Conservation (phyloP, 768 basidiomycete genomes). For the Tephrocybe sp. region DNA sequence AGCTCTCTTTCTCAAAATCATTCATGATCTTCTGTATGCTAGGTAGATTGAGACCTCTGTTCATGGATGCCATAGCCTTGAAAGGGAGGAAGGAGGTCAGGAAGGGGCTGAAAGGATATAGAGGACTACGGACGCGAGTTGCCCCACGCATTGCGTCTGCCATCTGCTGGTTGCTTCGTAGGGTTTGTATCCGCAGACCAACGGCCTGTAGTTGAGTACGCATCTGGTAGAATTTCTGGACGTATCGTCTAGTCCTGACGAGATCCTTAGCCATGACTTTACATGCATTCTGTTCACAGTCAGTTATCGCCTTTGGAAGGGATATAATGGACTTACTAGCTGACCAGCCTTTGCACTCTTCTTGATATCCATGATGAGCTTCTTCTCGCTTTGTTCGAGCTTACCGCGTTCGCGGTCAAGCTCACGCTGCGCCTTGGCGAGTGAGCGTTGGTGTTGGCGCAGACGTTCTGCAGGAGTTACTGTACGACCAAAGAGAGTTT, state of each 20-base stretch:
- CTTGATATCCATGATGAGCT: slow-evolving; percentile 93
- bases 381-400: slow-evolving; percentile 96
- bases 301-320: slow-evolving; percentile 15
- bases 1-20: slow-evolving; percentile 96
- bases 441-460: slow-evolving; percentile 93
- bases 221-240: slow-evolving; percentile 99
- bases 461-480: slow-evolving; percentile 96
- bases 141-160: slow-evolving; percentile 99
- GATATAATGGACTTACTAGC: slow-evolving; percentile 55
- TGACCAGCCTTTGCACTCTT: slow-evolving; percentile 95
- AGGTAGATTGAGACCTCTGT: slow-evolving; percentile 92
- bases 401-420: slow-evolving; percentile 94
- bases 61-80: slow-evolving; percentile 98
- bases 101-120: slow-evolving; percentile 2
- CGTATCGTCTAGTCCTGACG: slow-evolving; percentile 90
- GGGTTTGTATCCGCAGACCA: slow-evolving; percentile 90
- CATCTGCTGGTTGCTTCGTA: slow-evolving; percentile 98
- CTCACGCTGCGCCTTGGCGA: slow-evolving; percentile 97
- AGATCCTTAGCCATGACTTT: slow-evolving; percentile 99
- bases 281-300: slow-evolving; percentile 78
- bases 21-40: slow-evolving; percentile 95
- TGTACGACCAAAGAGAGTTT: slow-evolving; percentile 91
- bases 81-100: slow-evolving; percentile 6
- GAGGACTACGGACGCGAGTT: slow-evolving; percentile 67
- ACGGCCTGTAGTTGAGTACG: slow-evolving; percentile 97